Evolutionary conservation across 2,329 filamentous ascomycete genomes (phyloP), one percentile per base, ranked within the genome.

Genomic region (Paramyrothecium roridum): DNA sequence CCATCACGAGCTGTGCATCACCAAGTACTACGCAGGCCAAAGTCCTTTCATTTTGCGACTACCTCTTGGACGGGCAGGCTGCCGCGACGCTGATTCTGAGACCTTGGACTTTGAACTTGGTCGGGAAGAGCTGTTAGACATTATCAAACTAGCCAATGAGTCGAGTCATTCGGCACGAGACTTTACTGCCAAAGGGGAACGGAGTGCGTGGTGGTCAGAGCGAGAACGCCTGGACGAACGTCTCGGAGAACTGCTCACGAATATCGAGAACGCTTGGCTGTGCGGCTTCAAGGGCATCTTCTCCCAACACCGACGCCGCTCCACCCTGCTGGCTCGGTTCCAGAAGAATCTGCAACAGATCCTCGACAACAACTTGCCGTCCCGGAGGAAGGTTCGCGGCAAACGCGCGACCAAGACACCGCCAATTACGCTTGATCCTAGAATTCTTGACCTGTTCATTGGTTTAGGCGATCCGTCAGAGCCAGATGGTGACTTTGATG

Each of bases 221-320:
- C 85, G 96, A 16, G 88, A 95, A 70, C 82, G 82, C 3, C 79
- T 99, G 17, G 95, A 99, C 67, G 75, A 76, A 33, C 86, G 91
- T 11, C 79, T 99, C 22, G 86, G 85, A 58, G 87, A 90, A 52
- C 81, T 99, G 11, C 79, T 99, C 2, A 80, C 86, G 53, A 96
- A 91, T 57, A 89, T 99, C 43, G 93, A 99, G 71, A 88, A 90
- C 58, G 87, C 95, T 21, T 99, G 95, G 95, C 83, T 99, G 6
- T 93, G 93, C 50, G 95, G 95, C 0, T 99, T 99, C 80, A 88
- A 87, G 55, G 93, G 93, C 17, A 88, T 99, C n/a, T 93, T 99
- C 67, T 93, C 91, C 1, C 88, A 90, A 53, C 83, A 89, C 53
- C 72, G 78, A 50, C 80, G 81, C 40, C 80, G 88, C 20, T 75